Percentiles rank a stretch among this genome's conserved stretches.
phyloP scores from a whole-genome alignment of 441 rosid species.

The Syzygium malaccense region DNA sequence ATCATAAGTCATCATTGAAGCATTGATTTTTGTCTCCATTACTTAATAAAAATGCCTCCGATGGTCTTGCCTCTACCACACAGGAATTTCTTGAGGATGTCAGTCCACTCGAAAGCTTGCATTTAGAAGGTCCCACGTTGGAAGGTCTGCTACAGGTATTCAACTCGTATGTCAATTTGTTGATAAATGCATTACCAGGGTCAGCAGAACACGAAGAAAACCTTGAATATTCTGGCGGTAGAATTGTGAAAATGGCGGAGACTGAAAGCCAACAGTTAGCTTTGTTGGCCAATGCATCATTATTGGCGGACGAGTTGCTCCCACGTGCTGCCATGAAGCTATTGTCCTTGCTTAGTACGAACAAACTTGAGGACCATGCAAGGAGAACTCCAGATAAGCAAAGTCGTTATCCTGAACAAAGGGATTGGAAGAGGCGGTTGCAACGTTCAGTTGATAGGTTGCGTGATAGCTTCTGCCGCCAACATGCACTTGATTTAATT shows the following conservation, averaged over 20 bases:
- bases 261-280: slow-evolving; percentile 94
- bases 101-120: slow-evolving; percentile 94
- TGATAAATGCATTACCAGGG: slow-evolving; percentile 89
- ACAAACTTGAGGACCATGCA: slow-evolving; percentile 52
- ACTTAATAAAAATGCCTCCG: not conserved
- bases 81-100: slow-evolving; percentile 99
- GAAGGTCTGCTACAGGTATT: slow-evolving; percentile 95
- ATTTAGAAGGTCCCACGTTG: slow-evolving; percentile 84
- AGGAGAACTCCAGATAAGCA: slow-evolving; percentile 81
- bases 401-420: slow-evolving; percentile 94
- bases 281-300: slow-evolving; percentile 93
- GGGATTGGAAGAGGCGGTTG: slow-evolving; percentile 98
- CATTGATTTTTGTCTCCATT: not conserved
- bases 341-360: slow-evolving; percentile 48
- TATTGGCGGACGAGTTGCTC: slow-evolving; percentile 91
- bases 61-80: not conserved
- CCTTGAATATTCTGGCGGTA: slow-evolving; percentile 66
- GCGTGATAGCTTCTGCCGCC: slow-evolving; percentile 89
- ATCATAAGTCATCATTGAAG: not conserved
- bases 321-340: slow-evolving; percentile 99
- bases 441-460: slow-evolving; percentile 76
- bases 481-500: slow-evolving; percentile 93
- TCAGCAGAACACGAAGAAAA: slow-evolving; percentile 82
- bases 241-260: slow-evolving; percentile 93
- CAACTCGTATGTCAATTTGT: slow-evolving; percentile 76